phyloP scores from a whole-genome alignment of 371 early-diverging fungal genomes.

The Saksenaea vasiformis region DNA sequence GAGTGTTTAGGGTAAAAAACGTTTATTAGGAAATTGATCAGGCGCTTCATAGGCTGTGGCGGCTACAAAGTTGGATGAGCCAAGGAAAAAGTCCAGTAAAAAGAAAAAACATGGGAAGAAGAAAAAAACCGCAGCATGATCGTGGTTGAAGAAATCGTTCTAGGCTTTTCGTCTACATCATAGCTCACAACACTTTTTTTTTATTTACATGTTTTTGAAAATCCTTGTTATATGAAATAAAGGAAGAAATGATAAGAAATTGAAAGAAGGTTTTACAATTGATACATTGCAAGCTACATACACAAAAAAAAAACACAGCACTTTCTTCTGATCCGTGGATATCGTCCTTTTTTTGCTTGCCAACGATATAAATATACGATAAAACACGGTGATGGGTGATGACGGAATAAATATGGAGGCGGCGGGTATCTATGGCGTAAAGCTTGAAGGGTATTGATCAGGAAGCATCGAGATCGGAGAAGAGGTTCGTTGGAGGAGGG shows the following conservation, averaged over 20 bases:
- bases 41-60: not conserved
- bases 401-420: not conserved
- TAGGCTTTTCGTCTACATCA: not conserved
- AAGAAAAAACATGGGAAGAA: not conserved
- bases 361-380: not conserved
- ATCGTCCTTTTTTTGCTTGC: not conserved
- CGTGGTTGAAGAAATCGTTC: not conserved
- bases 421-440: slow-evolving; percentile 1
- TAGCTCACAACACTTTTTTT: not conserved
- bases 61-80: not conserved
- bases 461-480: slow-evolving; percentile 8
- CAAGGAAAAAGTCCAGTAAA: not conserved
- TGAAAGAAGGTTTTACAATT: not conserved
- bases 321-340: not conserved
- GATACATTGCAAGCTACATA: not conserved
- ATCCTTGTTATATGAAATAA: not conserved
- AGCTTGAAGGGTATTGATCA: slow-evolving; percentile 5
- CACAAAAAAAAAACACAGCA: not conserved
- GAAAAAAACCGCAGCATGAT: not conserved
- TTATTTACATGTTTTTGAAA: slow-evolving; percentile 1
- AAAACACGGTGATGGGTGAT: not conserved
- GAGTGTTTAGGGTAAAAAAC: not conserved
- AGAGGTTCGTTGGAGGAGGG: not conserved
- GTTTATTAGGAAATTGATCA: not conserved
- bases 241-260: not conserved